phyloP scores from a whole-genome alignment of 2,329 filamentous ascomycete genomes.

The Cryphonectria radicalis region DNA sequence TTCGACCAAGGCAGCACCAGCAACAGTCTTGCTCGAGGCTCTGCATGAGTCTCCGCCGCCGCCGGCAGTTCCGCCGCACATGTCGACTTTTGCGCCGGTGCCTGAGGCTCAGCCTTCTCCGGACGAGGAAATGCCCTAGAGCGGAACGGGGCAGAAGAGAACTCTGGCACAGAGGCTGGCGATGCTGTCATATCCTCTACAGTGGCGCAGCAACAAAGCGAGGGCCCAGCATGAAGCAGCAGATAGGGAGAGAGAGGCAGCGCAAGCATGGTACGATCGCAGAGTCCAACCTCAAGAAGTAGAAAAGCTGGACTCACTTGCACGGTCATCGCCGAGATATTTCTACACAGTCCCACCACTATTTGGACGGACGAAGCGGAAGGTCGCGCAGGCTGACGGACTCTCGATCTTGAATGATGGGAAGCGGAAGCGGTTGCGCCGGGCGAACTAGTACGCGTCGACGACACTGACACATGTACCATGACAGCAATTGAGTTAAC shows the following conservation, averaged over 20 bases:
- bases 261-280: background rate
- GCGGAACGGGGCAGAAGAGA: background rate
- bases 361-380: background rate
- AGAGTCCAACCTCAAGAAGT: background rate
- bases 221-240: background rate
- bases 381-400: background rate
- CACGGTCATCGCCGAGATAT: background rate
- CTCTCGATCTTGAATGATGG: conserved; percentile 2
- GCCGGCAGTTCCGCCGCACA: background rate
- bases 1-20: background rate
- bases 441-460: background rate
- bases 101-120: background rate
- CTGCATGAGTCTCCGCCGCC: background rate
- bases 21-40: background rate
- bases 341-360: background rate
- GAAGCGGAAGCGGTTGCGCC: background rate
- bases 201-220: background rate
- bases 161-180: background rate
- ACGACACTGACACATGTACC: background rate
- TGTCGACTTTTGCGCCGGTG: background rate
- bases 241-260: background rate
- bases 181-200: background rate
- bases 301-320: background rate
- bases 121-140: background rate
- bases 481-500: background rate